Percentiles rank a stretch among this genome's conserved stretches.
Conservation (phyloP, 768 basidiomycete species). For the Kwoniella mangroviensis region DNA sequence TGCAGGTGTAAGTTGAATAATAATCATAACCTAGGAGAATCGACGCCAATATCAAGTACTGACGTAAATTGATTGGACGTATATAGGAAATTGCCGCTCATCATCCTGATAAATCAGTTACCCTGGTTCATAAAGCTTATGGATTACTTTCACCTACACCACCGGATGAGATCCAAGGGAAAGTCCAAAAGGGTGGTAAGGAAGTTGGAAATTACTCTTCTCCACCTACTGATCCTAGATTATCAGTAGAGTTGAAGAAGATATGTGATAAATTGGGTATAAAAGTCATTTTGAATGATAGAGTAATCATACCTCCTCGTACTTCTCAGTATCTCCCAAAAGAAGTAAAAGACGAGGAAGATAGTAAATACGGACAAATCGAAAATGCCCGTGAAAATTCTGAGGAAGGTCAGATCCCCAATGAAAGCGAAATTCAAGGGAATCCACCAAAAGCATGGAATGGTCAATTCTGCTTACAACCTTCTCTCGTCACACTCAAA, state of each 20-base stretch:
- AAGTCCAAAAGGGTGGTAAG: not conserved
- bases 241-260: slow-evolving; percentile 41
- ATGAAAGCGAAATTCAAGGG: not conserved
- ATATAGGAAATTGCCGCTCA: slow-evolving; percentile 41
- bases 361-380: not conserved
- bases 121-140: slow-evolving; percentile 43
- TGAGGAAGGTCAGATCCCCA: not conserved
- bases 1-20: slow-evolving; percentile 44
- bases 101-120: slow-evolving; percentile 44
- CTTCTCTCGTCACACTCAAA: slow-evolving; percentile 31
- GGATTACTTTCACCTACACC: slow-evolving; percentile 22
- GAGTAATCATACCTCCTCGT: slow-evolving; percentile 34
- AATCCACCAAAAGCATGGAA: slow-evolving; percentile 26
- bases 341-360: too few relatives aligned
- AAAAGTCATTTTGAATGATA: slow-evolving; percentile 41
- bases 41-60: not conserved
- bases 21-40: not conserved
- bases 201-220: slow-evolving; percentile 14
- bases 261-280: slow-evolving; percentile 37
- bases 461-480: slow-evolving; percentile 39
- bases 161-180: not conserved
- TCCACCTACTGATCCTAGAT: slow-evolving; percentile 38
- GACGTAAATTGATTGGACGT: not conserved
- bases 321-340: not conserved
- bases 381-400: slow-evolving; percentile 7